Conservation (phyloP, 2,329 filamentous ascomycete genomes). For the Exophiala sp. region DNA sequence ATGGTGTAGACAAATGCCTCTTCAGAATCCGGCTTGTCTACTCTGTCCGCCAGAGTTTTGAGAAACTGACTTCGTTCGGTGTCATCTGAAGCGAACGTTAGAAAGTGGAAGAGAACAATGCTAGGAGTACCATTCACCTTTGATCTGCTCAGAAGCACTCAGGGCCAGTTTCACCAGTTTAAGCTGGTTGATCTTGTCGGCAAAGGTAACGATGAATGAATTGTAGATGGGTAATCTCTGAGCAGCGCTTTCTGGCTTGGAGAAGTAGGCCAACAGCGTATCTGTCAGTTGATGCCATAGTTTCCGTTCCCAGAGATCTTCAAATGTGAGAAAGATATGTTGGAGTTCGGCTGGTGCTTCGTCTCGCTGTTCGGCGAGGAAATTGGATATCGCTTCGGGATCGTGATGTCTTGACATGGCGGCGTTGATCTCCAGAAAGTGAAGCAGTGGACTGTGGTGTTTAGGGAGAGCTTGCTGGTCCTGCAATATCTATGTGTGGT, state of each 20-base stretch:
- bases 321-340: conserved; percentile 80
- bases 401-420: conserved; percentile 22
- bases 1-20: conserved; percentile 93
- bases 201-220: conserved; percentile 90
- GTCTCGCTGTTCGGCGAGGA: conserved; percentile 85
- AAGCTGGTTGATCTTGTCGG: conserved; percentile 97
- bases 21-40: conserved; percentile 86
- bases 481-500: not conserved
- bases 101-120: not conserved
- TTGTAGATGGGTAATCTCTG: conserved; percentile 90
- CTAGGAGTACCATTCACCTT: conserved; percentile 47
- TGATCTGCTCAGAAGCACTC: conserved; percentile 77
- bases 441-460: too few relatives aligned
- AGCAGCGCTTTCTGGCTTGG: conserved; percentile 67
- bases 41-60: conserved; percentile 73
- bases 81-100: conserved; percentile 58
- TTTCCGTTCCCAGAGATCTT: conserved; percentile 97
- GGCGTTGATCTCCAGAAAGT: not conserved
- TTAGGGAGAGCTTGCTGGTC: not conserved
- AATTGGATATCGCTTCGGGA: conserved; percentile 63
- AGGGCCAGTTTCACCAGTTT: conserved; percentile 90
- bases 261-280: conserved; percentile 80
- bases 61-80: conserved; percentile 81
- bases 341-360: conserved; percentile 81
- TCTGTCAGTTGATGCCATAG: conserved; percentile 98